Percentiles rank a stretch among this genome's conserved stretches.
These are phyloP conservation scores for Daldinia sp. DNA, from an alignment of 2,329 filamentous ascomycete genomes.

Conservation along the genomic window DNA sequence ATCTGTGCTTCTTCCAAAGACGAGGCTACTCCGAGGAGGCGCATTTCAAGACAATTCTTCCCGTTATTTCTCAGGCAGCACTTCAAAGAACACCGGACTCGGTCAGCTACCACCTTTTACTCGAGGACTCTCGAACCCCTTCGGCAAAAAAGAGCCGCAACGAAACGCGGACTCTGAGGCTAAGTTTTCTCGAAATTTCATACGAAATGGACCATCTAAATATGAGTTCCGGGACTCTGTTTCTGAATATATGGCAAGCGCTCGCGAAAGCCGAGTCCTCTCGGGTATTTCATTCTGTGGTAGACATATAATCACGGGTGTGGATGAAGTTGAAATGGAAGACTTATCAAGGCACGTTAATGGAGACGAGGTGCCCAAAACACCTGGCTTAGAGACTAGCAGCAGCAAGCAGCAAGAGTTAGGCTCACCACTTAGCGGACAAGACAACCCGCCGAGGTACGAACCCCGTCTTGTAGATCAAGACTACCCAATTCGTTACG, in stretches of 20 bases:
- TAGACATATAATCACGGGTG: neutral
- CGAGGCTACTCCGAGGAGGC: neutral
- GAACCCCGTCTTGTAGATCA: conserved; percentile 25
- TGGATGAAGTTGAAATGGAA: neutral
- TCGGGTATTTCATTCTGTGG: conserved; percentile 20
- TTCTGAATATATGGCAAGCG: conserved; percentile 41
- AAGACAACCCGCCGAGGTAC: conserved; percentile 1
- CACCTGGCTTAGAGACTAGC: neutral
- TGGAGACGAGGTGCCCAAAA: neutral
- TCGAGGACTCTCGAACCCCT: conserved; percentile 40
- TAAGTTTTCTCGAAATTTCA: conserved; percentile 39
- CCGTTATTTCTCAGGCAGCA: conserved; percentile 23
- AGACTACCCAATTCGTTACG: conserved; percentile 25
- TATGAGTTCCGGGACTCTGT: conserved; percentile 51
- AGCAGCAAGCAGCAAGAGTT: neutral
- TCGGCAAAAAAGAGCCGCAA: conserved; percentile 21
- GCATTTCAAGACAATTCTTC: conserved; percentile 40
- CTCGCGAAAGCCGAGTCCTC: conserved; percentile 34
- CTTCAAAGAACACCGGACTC: conserved; percentile 8
- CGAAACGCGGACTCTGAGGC: conserved; percentile 23
- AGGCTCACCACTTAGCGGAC: conserved; percentile 6
- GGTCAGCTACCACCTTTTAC: conserved; percentile 8
- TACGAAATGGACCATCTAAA: conserved; percentile 39
- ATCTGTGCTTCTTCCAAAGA: conserved; percentile 31
- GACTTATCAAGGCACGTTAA: neutral